Evolutionary conservation across 2,329 filamentous ascomycete genomes (phyloP).

Genomic region (Cladosporium sp.): DNA sequence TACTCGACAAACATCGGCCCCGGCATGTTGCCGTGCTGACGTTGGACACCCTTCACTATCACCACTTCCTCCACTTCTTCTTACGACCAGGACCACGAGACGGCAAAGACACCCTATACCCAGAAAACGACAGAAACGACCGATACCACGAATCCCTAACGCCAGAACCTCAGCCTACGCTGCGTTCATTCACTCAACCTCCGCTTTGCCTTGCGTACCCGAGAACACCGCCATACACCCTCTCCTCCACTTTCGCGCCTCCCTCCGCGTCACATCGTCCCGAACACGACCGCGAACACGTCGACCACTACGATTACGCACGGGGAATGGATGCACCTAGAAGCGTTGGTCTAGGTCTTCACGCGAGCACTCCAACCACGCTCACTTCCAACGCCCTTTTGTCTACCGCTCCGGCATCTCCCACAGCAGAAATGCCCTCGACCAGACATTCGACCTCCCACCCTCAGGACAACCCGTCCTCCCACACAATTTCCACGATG

Average conservation of each 20-base stretch:
- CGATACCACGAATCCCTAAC: background rate
- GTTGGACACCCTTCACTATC: background rate
- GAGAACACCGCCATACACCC: background rate
- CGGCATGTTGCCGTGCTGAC: background rate
- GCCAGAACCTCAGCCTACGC: background rate
- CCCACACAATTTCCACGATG: conserved; percentile 14
- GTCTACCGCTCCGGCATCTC: conserved; percentile 31
- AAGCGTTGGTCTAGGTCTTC: conserved; percentile 15
- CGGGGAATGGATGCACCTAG: conserved; percentile 4
- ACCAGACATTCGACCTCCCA: conserved; percentile 14
- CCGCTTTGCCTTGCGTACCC: background rate
- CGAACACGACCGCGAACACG: background rate
- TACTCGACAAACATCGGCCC: background rate
- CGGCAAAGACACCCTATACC: background rate
- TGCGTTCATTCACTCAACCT: background rate
- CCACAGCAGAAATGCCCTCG: conserved; percentile 22
- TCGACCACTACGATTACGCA: background rate
- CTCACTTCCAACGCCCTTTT: conserved; percentile 22
- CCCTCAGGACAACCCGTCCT: conserved; percentile 13
- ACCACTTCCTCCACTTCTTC: too few relatives aligned
- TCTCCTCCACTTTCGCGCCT: background rate
- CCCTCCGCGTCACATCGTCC: background rate
- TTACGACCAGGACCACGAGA: too few relatives aligned
- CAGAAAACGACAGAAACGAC: background rate
- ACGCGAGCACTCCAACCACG: conserved; percentile 2